phyloP scores from a whole-genome alignment of 495 filamentous ascomycete species.

The Penicillium canariense region DNA sequence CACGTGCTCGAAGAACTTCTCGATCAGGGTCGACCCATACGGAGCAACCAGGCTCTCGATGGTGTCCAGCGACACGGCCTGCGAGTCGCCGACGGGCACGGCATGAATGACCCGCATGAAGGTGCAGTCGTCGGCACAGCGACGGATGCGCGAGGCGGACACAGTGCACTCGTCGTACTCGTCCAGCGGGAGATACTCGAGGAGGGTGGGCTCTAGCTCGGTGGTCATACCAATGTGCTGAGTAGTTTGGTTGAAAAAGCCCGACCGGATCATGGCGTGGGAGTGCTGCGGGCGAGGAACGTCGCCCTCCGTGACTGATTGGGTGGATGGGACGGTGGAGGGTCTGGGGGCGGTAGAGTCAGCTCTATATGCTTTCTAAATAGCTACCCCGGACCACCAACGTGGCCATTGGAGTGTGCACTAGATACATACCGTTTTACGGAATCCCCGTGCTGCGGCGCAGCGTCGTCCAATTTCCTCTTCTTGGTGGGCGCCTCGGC shows the following conservation, averaged over 20 bases:
- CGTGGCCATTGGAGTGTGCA: too few relatives aligned
- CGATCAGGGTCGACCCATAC: conserved; percentile 75
- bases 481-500: conserved; percentile 66
- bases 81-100: conserved; percentile 35
- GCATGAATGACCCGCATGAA: conserved; percentile 64
- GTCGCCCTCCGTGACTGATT: conserved; percentile 25
- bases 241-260: conserved; percentile 46
- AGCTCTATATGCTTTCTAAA: not conserved
- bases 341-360: conserved; percentile 15
- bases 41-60: conserved; percentile 82
- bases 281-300: conserved; percentile 24
- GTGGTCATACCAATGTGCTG: conserved; percentile 55
- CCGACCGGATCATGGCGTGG: conserved; percentile 34
- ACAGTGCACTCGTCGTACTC: conserved; percentile 41
- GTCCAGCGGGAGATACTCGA: conserved; percentile 46
- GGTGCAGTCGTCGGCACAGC: conserved; percentile 77
- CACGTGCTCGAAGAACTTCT: conserved; percentile 83
- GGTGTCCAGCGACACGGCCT: conserved; percentile 65
- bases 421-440: conserved; percentile 43
- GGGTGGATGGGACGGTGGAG: conserved; percentile 20
- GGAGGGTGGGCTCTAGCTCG: conserved; percentile 49
- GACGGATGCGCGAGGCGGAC: conserved; percentile 55
- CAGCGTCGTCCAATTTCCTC: conserved; percentile 56
- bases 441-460: conserved; percentile 32
- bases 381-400: not conserved